Base-by-base conservation (phyloP, 331 rosid species). In the Pyrus hybrid region DNA sequence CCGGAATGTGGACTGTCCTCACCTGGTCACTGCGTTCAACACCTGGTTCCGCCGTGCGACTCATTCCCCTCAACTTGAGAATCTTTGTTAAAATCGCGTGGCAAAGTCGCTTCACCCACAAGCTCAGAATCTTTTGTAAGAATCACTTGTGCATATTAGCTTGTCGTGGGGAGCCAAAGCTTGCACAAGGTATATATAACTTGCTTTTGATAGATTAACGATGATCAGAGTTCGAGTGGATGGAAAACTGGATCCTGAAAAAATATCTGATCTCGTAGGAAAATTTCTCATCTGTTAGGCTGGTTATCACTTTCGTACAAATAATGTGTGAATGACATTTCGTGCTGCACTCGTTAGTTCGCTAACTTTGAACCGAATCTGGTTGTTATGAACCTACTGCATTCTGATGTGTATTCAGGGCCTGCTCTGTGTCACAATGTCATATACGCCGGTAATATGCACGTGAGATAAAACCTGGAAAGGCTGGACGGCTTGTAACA, bases 21-120 rank as follows among this genome's bases (percentile, higher is more conserved):
- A 94, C 86, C 80, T 94, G 83, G 85, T 92, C 29, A 83, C 76
- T 3, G 99, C 97, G 3, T 94, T 94, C 87, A 84, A 94, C 79
- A 94, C 93, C 71, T 94, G 99, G 99, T 94, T 90, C 83, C 89
- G 96, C 29, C 99, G 97, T 7, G 92, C 97, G 30, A 84, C 86
- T 4, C 85, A 53, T 28, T 84, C 91, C 35, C 78, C 83, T 3
- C 88, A 74, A 69, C 75, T 77, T 16, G 88, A 81, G 76, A 63
- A 73, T 73, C 71, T 32, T 28, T 72, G n/a, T 54, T 74, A 73
- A 73, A 75, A 17, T 51, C 57, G 18, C 21, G 0, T 51, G 57
- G 57, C 57, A 51, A 1, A 6, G 57, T 51, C 45, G 45, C 45
- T 37, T 37, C 43, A 16, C n/a, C 21, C 57, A 2, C 57, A 51